Percentiles rank a stretch among this genome's conserved stretches.
These are phyloP conservation scores for Globisporangium radiosum DNA, from an alignment of 352 stramenopile genomes.

Conservation along the genomic window DNA sequence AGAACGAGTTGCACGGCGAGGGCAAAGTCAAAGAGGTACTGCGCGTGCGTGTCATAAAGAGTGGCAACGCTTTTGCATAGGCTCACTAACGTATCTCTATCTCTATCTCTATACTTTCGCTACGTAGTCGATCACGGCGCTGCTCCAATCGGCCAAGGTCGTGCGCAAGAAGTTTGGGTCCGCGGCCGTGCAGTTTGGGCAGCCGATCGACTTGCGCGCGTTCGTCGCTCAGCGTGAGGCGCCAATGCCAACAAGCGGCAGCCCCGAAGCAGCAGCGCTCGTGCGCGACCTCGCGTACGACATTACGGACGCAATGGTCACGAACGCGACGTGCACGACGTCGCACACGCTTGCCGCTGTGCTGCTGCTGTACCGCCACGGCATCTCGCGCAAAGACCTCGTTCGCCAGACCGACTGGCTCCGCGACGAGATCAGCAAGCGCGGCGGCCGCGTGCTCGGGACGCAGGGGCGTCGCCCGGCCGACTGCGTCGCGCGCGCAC, in stretches of 20 bases:
- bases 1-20: conserved; percentile 75
- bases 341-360: conserved; percentile 72
- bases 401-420: conserved; percentile 74
- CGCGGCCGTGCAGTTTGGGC: conserved; percentile 71
- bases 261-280: conserved; percentile 29
- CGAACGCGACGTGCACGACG: conserved; percentile 58
- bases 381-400: conserved; percentile 64
- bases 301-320: conserved; percentile 68
- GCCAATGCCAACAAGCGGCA: conserved; percentile 12
- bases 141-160: conserved; percentile 64
- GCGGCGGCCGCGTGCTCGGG: conserved; percentile 61
- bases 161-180: conserved; percentile 78
- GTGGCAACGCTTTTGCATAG: no score
- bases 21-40: conserved; percentile 73
- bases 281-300: conserved; percentile 65
- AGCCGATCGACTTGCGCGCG: conserved; percentile 57
- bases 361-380: conserved; percentile 72
- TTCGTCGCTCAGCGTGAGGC: conserved; percentile 28
- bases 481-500: conserved; percentile 57
- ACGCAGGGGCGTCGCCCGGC: conserved; percentile 61
- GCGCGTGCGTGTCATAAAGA: background rate
- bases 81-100: no score
- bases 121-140: conserved; percentile 43
- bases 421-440: conserved; percentile 56
- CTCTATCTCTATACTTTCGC: background rate